Base-by-base conservation (phyloP, 1,284 basidiomycete species). In the Apiotrichum gracile region DNA sequence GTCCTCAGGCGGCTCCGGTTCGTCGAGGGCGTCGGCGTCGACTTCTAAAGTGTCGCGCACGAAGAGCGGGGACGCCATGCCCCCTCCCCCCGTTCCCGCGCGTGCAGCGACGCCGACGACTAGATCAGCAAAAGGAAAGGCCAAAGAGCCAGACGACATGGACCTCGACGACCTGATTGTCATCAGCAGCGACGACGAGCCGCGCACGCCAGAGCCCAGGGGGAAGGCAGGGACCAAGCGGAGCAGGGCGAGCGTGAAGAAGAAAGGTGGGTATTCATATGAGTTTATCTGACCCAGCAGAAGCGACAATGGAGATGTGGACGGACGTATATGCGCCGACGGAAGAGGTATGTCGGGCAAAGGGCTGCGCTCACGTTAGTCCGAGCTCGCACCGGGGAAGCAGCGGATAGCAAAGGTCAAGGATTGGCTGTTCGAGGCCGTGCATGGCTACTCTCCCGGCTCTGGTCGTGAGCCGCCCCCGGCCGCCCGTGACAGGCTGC, bases 371-470 rank as follows among this genome's bases (percentile, higher is more conserved):
- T n/a, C 19, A 22, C 44, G 5, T 14, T 52, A 90, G 87, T 80
- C 78, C 25, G 85, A 92, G 31, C 79, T 98, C 2, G 91, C 90
- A 1, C 88, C 97, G 4, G 91, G 97, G 69, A 85, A 87, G 54
- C 81, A 81, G 17, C 93, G 97, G 68, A 83, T 97, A 0, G 82
- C 85, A 45, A 87, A 90, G 60, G 87, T 97, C 5, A 82, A 85
- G 19, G 78, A 79, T 22, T 98, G 94, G 94, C 71, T 98, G 3
- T 63, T 78, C 1, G 93, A 97, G 66, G 87, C 93, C 0, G 81
- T 92, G 33, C 82, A 85, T 3, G 86, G 83, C 12, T 24, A 51
- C 4, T 26, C 49, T 9, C 44, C 50, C 39, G 39, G 29, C 1
- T 41, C 38, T 1, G 39, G 1, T 82, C 5, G 8, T 39, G 47